Conservation (phyloP, 192 early-diverging fungal species). For the Spinellus fusiger region DNA sequence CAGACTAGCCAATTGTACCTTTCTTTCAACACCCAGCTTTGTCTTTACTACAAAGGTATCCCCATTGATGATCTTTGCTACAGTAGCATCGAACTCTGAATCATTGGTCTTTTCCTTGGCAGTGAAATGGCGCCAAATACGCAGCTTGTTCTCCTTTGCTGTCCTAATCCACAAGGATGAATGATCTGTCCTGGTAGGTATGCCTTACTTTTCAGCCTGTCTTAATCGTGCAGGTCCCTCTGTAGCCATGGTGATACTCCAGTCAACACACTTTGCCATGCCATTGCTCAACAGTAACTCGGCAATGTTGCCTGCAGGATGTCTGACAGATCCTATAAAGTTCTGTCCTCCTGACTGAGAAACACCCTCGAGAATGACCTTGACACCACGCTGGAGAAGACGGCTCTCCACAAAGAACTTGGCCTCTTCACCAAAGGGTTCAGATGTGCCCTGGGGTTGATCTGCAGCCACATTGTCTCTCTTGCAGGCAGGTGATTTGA, state of each 20-base stretch:
- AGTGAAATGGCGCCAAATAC: slow-evolving; percentile 77
- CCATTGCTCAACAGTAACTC: slow-evolving; percentile 77
- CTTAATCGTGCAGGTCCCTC: slow-evolving; percentile 69
- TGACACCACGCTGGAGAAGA: slow-evolving; percentile 86
- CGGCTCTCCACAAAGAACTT: slow-evolving; percentile 88
- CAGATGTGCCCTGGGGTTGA: slow-evolving; percentile 52
- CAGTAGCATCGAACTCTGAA: slow-evolving; percentile 48
- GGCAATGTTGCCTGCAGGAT: slow-evolving; percentile 89
- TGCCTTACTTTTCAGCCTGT: slow-evolving; percentile 65
- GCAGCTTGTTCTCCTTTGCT: slow-evolving; percentile 74
- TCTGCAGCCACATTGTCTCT: slow-evolving; percentile 61
- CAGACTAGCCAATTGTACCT: slow-evolving; percentile 38
- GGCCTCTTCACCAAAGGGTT: slow-evolving; percentile 92
- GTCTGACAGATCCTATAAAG: slow-evolving; percentile 73
- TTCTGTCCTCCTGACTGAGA: slow-evolving; percentile 51
- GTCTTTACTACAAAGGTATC: slow-evolving; percentile 46
- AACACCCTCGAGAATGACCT: slow-evolving; percentile 75
- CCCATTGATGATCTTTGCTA: slow-evolving; percentile 47
- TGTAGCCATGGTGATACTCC: slow-evolving; percentile 75
- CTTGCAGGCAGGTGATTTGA: slow-evolving; percentile 79
- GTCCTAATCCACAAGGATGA: too few relatives aligned
- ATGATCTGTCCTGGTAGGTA: too few relatives aligned
- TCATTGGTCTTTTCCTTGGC: slow-evolving; percentile 43
- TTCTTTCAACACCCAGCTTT: slow-evolving; percentile 30
- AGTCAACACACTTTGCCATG: slow-evolving; percentile 82